A percentile compares a stretch with the other conserved stretches of the same genome.
These are phyloP conservation scores for Ilyonectria sp. DNA, from an alignment of 2,329 filamentous ascomycete species.

Conservation along the genomic window DNA sequence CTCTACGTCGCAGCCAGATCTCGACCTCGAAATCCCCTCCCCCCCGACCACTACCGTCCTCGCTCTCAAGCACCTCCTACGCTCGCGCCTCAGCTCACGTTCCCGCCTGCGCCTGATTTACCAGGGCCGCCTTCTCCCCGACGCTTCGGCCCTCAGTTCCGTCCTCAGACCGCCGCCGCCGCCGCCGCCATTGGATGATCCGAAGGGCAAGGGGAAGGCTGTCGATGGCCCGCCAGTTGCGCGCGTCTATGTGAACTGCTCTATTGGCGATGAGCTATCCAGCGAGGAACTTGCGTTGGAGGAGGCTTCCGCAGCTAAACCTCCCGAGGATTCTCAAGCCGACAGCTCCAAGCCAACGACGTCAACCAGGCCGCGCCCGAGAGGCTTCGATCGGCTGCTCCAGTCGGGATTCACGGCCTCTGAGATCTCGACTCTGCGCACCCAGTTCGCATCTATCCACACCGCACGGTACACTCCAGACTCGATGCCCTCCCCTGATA, in stretches of 20 bases:
- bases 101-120: slow-evolving; percentile 91
- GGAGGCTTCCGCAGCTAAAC: slow-evolving; percentile 61
- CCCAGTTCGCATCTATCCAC: slow-evolving; percentile 91
- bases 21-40: slow-evolving; percentile 81
- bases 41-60: slow-evolving; percentile 81
- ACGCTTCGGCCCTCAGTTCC: slow-evolving; percentile 76
- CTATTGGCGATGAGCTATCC: slow-evolving; percentile 83
- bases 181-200: slow-evolving; percentile 57
- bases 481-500: slow-evolving; percentile 85
- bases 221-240: slow-evolving; percentile 66
- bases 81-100: slow-evolving; percentile 76
- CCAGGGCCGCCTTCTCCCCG: slow-evolving; percentile 87
- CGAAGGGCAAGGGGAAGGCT: slow-evolving; percentile 72
- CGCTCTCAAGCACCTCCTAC: slow-evolving; percentile 86
- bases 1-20: slow-evolving; percentile 86
- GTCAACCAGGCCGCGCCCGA: slow-evolving; percentile 56
- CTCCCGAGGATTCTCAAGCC: slow-evolving; percentile 64
- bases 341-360: slow-evolving; percentile 51
- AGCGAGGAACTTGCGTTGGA: slow-evolving; percentile 79
- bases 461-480: slow-evolving; percentile 87
- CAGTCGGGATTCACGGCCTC: slow-evolving; percentile 84
- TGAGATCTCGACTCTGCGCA: slow-evolving; percentile 87
- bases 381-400: slow-evolving; percentile 91
- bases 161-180: slow-evolving; percentile 78
- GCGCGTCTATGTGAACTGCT: slow-evolving; percentile 92